A percentile compares a stretch with the other conserved stretches of the same genome.
These are phyloP conservation scores for Phytopythium cucurbitacearum DNA, from an alignment of 352 stramenopile species.

Conservation along the genomic window DNA sequence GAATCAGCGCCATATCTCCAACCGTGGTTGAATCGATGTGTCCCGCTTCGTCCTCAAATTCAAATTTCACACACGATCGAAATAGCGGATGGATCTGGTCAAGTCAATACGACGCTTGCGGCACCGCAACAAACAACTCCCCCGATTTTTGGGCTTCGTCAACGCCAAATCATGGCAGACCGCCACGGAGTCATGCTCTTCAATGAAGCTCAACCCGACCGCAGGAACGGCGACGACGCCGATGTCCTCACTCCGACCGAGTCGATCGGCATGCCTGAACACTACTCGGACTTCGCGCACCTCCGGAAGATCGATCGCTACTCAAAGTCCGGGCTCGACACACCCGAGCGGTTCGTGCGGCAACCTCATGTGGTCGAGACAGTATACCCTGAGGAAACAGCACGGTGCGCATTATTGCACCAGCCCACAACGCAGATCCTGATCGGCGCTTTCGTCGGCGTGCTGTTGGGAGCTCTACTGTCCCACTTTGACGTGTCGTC, in stretches of 20 bases:
- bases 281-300: not conserved
- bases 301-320: not conserved
- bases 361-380: not conserved
- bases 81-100: no score
- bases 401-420: constrained; percentile 17
- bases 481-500: constrained; percentile 25
- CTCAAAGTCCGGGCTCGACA: not conserved
- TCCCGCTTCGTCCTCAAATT: no score
- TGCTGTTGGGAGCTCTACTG: constrained; percentile 25
- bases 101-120: no score
- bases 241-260: constrained; percentile 1
- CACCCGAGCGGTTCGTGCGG: not conserved
- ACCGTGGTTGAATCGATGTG: no score
- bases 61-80: no score
- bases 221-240: not conserved
- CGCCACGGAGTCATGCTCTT: not conserved
- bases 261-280: not conserved
- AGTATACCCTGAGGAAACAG: constrained; percentile 15
- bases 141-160: not conserved
- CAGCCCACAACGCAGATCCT: constrained; percentile 41
- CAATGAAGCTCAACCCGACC: not conserved
- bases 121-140: no score
- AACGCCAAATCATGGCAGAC: not conserved
- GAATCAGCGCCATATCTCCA: no score
- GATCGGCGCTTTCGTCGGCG: constrained; percentile 28